Conservation (phyloP, 1,284 basidiomycete species). For the Ustilago shanxiensis region DNA sequence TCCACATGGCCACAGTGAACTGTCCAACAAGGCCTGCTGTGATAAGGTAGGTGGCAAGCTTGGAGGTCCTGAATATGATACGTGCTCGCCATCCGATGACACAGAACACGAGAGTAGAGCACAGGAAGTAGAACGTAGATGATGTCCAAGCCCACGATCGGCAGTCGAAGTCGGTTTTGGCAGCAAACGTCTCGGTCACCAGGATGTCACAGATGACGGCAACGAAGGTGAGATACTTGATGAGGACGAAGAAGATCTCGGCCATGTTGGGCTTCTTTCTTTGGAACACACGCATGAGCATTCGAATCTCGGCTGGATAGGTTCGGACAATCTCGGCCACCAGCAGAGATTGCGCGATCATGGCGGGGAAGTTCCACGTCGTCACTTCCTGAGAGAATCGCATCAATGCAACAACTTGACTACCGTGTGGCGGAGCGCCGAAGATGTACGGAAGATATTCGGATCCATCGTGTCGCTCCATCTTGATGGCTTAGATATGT, state of each 20-base stretch:
- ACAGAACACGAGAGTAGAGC: slow-evolving; percentile 39
- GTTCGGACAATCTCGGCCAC: slow-evolving; percentile 43
- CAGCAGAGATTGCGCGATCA: slow-evolving; percentile 39
- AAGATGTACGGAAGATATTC: slow-evolving; percentile 34
- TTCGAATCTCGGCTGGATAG: slow-evolving; percentile 38
- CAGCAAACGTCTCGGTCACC: slow-evolving; percentile 32
- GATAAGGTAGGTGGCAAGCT: slow-evolving; percentile 14
- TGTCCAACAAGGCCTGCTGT: slow-evolving; percentile 28
- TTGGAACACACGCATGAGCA: slow-evolving; percentile 25
- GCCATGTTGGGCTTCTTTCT: slow-evolving; percentile 49
- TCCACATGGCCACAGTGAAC: slow-evolving; percentile 33
- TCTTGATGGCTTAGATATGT: slow-evolving; percentile 8
- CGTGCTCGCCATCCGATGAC: slow-evolving; percentile 41
- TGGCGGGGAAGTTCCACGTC: slow-evolving; percentile 38
- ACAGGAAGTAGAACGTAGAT: slow-evolving; percentile 38
- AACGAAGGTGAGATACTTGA: slow-evolving; percentile 44
- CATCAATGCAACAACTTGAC: slow-evolving; percentile 36
- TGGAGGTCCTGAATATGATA: slow-evolving; percentile 38
- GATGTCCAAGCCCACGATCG: slow-evolving; percentile 40
- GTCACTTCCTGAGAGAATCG: slow-evolving; percentile 23
- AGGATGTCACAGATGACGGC: slow-evolving; percentile 34
- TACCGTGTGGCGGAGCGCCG: slow-evolving; percentile 11
- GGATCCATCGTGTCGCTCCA: slow-evolving; percentile 45
- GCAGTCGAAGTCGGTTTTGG: slow-evolving; percentile 26
- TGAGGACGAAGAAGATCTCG: slow-evolving; percentile 48